Percentiles rank a stretch among this genome's conserved stretches.
Evolutionary conservation across 257 asterid genomes (phyloP).

Genomic region (Ophiorrhiza pumila): DNA sequence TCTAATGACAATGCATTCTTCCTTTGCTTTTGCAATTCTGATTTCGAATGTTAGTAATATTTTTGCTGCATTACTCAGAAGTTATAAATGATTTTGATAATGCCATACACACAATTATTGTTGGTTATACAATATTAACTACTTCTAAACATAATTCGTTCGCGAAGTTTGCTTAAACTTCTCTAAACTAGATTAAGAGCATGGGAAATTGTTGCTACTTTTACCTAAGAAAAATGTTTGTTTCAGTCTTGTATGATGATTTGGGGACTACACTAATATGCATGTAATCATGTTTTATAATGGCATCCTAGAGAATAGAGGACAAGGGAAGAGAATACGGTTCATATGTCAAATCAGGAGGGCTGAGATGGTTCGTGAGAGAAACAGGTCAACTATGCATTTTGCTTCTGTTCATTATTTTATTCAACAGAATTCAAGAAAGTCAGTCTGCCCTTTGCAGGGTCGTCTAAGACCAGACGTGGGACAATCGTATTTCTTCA

Average conservation of each 20-base stretch:
- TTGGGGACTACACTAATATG: constrained; percentile 20
- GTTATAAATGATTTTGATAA: neutral
- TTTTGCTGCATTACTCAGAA: neutral
- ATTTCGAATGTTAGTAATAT: neutral
- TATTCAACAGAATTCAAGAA: neutral
- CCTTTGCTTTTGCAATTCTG: no score
- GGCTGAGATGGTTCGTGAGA: constrained; percentile 90
- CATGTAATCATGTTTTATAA: neutral
- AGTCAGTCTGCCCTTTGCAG: constrained; percentile 39
- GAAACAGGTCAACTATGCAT: constrained; percentile 66
- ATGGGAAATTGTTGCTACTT: neutral
- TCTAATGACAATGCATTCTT: no score
- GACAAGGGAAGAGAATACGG: constrained; percentile 88
- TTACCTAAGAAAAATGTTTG: neutral
- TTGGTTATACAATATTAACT: no score
- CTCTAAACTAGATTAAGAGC: no score
- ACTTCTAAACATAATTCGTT: no score
- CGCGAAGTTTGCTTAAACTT: no score
- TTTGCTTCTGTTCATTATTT: constrained; percentile 4
- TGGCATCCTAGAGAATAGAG: constrained; percentile 60
- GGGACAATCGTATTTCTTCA: constrained; percentile 89
- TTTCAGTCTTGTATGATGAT: neutral
- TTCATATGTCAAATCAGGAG: constrained; percentile 67
- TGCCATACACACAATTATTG: neutral
- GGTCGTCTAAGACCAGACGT: constrained; percentile 68